Percentiles rank a stretch among this genome's conserved stretches.
Conservation (phyloP, 768 basidiomycete genomes). For the Termitomyces heimii region DNA sequence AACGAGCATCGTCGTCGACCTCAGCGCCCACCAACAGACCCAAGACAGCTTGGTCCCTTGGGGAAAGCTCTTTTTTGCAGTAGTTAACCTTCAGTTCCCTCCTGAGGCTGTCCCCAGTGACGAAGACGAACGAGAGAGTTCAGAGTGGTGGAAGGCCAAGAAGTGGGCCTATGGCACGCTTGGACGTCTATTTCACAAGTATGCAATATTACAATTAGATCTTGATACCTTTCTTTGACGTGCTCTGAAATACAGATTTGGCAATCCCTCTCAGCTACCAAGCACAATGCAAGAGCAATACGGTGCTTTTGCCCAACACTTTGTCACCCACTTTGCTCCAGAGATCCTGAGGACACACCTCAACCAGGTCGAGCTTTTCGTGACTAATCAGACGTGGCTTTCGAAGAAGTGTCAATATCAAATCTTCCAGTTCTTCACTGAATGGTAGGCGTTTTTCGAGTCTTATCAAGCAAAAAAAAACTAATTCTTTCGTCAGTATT, state of each 20-base stretch:
- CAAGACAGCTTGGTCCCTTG: conserved; percentile 77
- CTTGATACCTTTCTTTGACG: background rate
- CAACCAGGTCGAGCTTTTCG: conserved; percentile 61
- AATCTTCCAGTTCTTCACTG: conserved; percentile 80
- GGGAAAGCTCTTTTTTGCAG: conserved; percentile 77
- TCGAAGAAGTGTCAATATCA: conserved; percentile 81
- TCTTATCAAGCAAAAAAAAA: background rate
- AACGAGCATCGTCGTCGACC: conserved; percentile 68
- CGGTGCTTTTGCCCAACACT: conserved; percentile 67
- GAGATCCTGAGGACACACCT: conserved; percentile 84
- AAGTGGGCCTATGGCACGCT: conserved; percentile 90
- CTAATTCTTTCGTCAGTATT: conserved; percentile 41
- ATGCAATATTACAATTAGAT: background rate
- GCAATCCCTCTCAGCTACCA: conserved; percentile 85
- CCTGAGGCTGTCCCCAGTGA: conserved; percentile 60
- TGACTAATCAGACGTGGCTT: conserved; percentile 72
- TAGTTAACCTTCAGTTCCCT: conserved; percentile 70
- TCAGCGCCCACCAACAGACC: conserved; percentile 70
- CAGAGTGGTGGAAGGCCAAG: conserved; percentile 89
- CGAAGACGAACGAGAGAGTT: conserved; percentile 69
- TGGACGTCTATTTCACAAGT: conserved; percentile 75
- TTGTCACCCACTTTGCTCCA: conserved; percentile 73
- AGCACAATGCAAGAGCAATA: conserved; percentile 66
- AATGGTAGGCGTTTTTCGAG: conserved; percentile 53
- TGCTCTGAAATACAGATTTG: conserved; percentile 44